Evolutionary conservation across 2,329 filamentous ascomycete species (phyloP), one percentile per base, ranked within the genome.

Genomic region (Beauveria varroae): DNA sequence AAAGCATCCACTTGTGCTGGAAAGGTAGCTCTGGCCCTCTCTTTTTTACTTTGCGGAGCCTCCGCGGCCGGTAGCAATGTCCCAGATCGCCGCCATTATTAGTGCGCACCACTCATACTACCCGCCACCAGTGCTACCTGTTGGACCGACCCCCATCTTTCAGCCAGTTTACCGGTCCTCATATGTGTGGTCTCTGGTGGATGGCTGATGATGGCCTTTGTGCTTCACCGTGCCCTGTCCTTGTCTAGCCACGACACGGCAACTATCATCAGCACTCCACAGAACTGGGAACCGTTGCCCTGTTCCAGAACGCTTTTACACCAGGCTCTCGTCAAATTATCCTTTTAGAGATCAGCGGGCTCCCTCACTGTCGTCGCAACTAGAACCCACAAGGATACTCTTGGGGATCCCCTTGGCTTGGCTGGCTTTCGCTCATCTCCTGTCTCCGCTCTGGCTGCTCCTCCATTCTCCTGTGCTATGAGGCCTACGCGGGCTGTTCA

Each of bases 61-160:
- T 41, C 46, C 41, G 40, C 46, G 47, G 49, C 57, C 57, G 57
- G 57, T 47, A 60, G 57, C 57, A 53, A 53, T 60, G 57, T 60
- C 57, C 57, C 57, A 60, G 57, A 60, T 60, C 57, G 57, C 57
- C 57, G 10, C 10, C 28, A 60, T 60, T 46, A 60, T 60, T 46
- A 60, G 56, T 58, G 46, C 43, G 10, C 16, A 37, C 34, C 56
- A 47, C 46, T 50, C 49, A 60, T 50, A 60, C 49, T 49, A 60
- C 46, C 57, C 57, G 53, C 57, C 28, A 22, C 7, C 37, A 44
- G 14, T 53, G 18, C 57, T 3, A 53, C 57, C n/a, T 44, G 10
- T 30, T 34, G 26, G 46, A 41, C 43, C 28, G 16, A 28, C 44
- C 44, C 50, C 34, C 46, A 49, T 49, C 34, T 37, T 24, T 22